Evolutionary conservation across 805 yeast species (phyloP).

Genomic region (Metschnikowia borealis): DNA sequence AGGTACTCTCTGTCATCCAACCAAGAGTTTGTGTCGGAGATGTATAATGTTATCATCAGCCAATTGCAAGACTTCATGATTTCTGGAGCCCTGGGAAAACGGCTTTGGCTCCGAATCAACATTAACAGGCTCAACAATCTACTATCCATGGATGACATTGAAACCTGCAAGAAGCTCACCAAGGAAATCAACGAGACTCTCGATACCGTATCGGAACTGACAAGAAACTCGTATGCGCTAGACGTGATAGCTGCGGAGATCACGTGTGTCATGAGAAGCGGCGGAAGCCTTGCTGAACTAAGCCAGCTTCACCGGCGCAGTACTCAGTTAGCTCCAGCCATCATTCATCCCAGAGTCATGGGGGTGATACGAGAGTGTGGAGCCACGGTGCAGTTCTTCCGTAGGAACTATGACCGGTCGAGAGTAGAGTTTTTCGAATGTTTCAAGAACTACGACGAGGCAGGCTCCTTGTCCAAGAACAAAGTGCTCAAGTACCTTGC

Average conservation of each 20-base stretch:
- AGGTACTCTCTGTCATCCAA: slow-evolving; percentile 29
- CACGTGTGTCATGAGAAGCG: slow-evolving; percentile 39
- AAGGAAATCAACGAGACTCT: slow-evolving; percentile 35
- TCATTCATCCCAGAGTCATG: slow-evolving; percentile 70
- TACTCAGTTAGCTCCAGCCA: slow-evolving; percentile 48
- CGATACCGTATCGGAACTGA: slow-evolving; percentile 39
- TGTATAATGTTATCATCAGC: slow-evolving; percentile 29
- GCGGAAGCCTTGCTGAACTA: slow-evolving; percentile 34
- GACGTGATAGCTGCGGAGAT: slow-evolving; percentile 70
- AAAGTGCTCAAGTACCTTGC: slow-evolving; percentile 58
- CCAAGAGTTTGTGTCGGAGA: slow-evolving; percentile 25
- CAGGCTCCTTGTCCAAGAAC: slow-evolving; percentile 46
- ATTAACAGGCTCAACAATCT: slow-evolving; percentile 41
- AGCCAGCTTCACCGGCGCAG: slow-evolving; percentile 46
- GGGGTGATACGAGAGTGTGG: slow-evolving; percentile 78
- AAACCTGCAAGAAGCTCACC: slow-evolving; percentile 33
- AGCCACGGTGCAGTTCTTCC: slow-evolving; percentile 61
- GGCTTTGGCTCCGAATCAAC: slow-evolving; percentile 47
- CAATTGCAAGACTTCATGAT: slow-evolving; percentile 20
- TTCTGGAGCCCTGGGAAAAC: slow-evolving; percentile 18
- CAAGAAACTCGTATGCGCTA: slow-evolving; percentile 45
- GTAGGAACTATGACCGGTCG: slow-evolving; percentile 56
- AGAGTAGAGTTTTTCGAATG: slow-evolving; percentile 57
- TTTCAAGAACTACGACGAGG: slow-evolving; percentile 42
- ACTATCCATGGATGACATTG: slow-evolving; percentile 26